Percentiles rank a stretch among this genome's conserved stretches.
Evolutionary conservation across 2,329 filamentous ascomycete species (phyloP).

Genomic region (Fusarium mangiferae): DNA sequence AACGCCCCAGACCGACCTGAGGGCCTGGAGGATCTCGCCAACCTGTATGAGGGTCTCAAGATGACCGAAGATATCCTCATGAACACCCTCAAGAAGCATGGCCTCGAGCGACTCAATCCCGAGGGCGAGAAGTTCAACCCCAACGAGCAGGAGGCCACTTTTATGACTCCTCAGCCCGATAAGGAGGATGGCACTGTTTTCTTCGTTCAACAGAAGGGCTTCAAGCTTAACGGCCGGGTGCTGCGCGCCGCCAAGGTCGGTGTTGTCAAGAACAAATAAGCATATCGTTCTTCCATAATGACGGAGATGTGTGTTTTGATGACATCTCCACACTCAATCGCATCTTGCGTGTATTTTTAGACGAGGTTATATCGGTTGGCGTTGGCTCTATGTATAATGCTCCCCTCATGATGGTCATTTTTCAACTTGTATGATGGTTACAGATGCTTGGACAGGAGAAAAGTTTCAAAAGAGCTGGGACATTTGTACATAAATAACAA

Average conservation of each 20-base stretch:
- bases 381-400: conserved; percentile 57
- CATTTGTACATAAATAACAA: conserved; percentile 37
- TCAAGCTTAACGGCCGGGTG: conserved; percentile 89
- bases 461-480: conserved; percentile 35
- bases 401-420: conserved; percentile 56
- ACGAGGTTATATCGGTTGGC: conserved; percentile 45
- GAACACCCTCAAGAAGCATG: conserved; percentile 91
- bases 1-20: conserved; percentile 60
- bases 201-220: conserved; percentile 94
- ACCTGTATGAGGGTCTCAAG: conserved; percentile 87
- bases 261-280: conserved; percentile 83
- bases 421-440: conserved; percentile 31
- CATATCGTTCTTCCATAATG: conserved; percentile 13
- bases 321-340: conserved; percentile 12
- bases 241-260: conserved; percentile 95
- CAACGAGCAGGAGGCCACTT: conserved; percentile 95
- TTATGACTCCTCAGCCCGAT: conserved; percentile 86
- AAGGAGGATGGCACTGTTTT: conserved; percentile 94
- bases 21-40: conserved; percentile 76
- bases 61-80: conserved; percentile 95
- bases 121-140: conserved; percentile 91
- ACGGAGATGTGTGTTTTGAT: background rate
- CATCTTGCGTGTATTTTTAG: conserved; percentile 50
- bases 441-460: conserved; percentile 35
- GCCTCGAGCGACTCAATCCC: conserved; percentile 89